Conservation (phyloP, 768 basidiomycete species). For the Suillus subaureus region DNA sequence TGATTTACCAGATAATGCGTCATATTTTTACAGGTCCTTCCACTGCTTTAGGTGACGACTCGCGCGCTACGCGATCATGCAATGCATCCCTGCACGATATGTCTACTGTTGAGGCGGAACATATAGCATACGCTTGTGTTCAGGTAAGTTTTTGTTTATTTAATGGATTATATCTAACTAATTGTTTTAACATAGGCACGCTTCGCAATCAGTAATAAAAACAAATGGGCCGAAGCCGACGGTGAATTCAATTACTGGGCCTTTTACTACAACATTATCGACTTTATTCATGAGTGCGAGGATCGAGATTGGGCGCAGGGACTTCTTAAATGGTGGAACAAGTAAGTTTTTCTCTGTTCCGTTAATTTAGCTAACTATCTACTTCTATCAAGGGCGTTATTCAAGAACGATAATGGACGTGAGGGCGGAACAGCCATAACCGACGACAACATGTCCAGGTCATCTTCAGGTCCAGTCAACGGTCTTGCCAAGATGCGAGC, state of each 20-base stretch:
- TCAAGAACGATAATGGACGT: slow-evolving; percentile 5
- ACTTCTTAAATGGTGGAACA: no score
- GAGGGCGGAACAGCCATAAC: background rate
- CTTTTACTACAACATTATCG: slow-evolving; percentile 9
- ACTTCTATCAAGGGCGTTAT: background rate
- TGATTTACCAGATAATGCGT: background rate
- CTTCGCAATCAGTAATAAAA: no score
- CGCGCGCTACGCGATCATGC: background rate
- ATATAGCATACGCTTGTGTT: slow-evolving; percentile 10
- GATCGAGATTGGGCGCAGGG: no score
- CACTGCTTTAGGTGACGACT: background rate
- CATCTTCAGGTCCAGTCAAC: background rate
- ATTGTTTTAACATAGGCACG: no score
- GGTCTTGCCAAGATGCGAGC: background rate
- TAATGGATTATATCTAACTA: no score
- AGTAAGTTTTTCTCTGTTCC: no score
- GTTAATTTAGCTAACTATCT: background rate
- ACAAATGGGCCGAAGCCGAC: slow-evolving; percentile 10
- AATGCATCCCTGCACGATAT: slow-evolving; percentile 8
- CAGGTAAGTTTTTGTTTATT: background rate
- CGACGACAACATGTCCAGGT: background rate
- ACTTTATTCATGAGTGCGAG: no score
- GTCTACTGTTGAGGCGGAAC: background rate
- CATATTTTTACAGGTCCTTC: slow-evolving; percentile 10
- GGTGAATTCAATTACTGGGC: slow-evolving; percentile 8